Evolutionary conservation across 1,284 basidiomycete species (phyloP).

Genomic region (Coniophora puteana): DNA sequence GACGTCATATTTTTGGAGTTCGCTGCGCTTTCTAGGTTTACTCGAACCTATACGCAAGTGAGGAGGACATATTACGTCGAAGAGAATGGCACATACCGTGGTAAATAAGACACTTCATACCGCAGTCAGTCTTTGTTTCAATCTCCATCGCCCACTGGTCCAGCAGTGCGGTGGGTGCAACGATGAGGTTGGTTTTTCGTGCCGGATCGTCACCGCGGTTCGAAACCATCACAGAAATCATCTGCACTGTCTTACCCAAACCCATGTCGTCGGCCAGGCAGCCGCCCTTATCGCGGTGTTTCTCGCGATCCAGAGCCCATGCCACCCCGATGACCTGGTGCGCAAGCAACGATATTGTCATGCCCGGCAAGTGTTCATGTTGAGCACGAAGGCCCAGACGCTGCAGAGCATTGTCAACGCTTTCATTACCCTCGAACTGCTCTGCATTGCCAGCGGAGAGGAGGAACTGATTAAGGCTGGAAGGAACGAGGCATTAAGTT

Average conservation of each 20-base stretch:
- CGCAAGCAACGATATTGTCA: slow-evolving; percentile 56
- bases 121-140: slow-evolving; percentile 47
- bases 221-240: slow-evolving; percentile 44
- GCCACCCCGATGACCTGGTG: slow-evolving; percentile 65
- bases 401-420: slow-evolving; percentile 44
- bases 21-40: slow-evolving; percentile 39
- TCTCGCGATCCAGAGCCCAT: slow-evolving; percentile 64
- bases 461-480: slow-evolving; percentile 51
- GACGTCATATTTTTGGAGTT: slow-evolving; percentile 48
- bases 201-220: slow-evolving; percentile 40
- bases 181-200: slow-evolving; percentile 51
- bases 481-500: not conserved
- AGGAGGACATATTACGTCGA: not conserved
- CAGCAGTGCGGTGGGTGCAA: slow-evolving; percentile 52
- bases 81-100: slow-evolving; percentile 37
- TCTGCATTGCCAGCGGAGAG: slow-evolving; percentile 53
- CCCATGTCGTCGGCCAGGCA: slow-evolving; percentile 79
- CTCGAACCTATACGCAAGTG: slow-evolving; percentile 29
- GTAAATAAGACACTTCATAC: slow-evolving; percentile 47
- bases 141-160: slow-evolving; percentile 60
- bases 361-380: slow-evolving; percentile 41
- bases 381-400: slow-evolving; percentile 40
- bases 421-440: slow-evolving; percentile 51
- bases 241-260: slow-evolving; percentile 52
- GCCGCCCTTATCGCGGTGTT: slow-evolving; percentile 44